These are phyloP conservation scores for Lipomyces chichibuensis DNA, from an alignment of 805 yeast species.

Conservation along the genomic window DNA sequence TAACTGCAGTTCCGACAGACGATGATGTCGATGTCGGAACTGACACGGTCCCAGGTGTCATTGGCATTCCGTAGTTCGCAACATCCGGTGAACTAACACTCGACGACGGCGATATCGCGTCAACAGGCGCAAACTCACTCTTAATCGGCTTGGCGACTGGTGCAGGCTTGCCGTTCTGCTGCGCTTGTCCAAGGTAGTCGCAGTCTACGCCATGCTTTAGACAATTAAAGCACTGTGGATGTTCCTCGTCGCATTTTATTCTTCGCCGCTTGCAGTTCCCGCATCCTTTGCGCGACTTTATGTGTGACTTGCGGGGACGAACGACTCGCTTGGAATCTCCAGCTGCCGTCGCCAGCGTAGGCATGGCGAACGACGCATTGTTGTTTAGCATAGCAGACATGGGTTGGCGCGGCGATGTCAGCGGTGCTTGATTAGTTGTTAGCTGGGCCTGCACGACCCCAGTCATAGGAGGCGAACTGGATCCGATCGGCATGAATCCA, in stretches of 20 bases:
- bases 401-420: not conserved
- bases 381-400: not conserved
- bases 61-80: not conserved
- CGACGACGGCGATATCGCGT: not conserved
- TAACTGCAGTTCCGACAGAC: not conserved
- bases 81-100: not conserved
- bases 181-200: conserved; percentile 6
- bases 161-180: not conserved
- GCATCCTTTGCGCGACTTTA: conserved; percentile 77
- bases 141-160: not conserved
- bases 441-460: not conserved
- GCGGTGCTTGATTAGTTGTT: not conserved
- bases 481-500: not conserved
- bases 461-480: not conserved
- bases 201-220: conserved; percentile 42
- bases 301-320: conserved; percentile 47
- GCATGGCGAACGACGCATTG: not conserved
- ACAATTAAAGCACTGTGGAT: conserved; percentile 64
- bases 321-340: conserved; percentile 7
- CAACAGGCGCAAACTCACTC: not conserved
- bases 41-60: conserved; percentile 3
- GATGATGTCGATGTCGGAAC: conserved; percentile 1
- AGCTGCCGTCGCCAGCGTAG: not conserved
- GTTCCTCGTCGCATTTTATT: conserved; percentile 65
- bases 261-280: conserved; percentile 65